These are phyloP conservation scores for Aspergillus quadricinctus DNA, from an alignment of 2,329 filamentous ascomycete genomes.

Conservation along the genomic window DNA sequence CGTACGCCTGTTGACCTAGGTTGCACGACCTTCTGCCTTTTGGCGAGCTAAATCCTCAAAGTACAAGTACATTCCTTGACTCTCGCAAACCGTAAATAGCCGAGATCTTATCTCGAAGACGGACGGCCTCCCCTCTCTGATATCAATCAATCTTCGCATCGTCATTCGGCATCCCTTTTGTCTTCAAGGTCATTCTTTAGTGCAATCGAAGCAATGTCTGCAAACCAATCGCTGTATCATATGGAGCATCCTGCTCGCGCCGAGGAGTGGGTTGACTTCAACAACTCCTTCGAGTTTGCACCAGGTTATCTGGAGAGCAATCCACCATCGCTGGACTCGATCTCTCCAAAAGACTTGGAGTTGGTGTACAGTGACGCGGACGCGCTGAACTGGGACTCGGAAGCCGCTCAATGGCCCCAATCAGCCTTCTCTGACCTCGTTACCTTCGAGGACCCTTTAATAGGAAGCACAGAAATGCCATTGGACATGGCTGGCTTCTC, in stretches of 20 bases:
- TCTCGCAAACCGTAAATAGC: background rate
- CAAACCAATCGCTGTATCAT: constrained; percentile 23
- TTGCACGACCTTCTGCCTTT: background rate
- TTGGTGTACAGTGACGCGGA: constrained; percentile 22
- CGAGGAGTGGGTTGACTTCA: constrained; percentile 32
- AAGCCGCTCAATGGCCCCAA: constrained; percentile 15
- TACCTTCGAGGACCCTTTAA: constrained; percentile 19
- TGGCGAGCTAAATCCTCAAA: background rate
- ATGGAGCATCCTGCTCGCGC: constrained; percentile 16
- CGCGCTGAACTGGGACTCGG: constrained; percentile 18
- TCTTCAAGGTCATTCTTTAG: background rate
- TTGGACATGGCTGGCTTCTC: constrained; percentile 15
- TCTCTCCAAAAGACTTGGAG: constrained; percentile 27
- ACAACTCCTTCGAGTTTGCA: constrained; percentile 30
- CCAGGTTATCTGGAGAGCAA: constrained; percentile 25
- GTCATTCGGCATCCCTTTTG: constrained; percentile 5
- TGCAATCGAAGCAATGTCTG: constrained; percentile 19
- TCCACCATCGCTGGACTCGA: constrained; percentile 26
- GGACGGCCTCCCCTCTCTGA: background rate
- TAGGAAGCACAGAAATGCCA: constrained; percentile 13
- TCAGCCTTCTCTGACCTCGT: constrained; percentile 21
- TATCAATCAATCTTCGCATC: background rate
- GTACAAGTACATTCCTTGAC: background rate
- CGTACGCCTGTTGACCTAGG: background rate
- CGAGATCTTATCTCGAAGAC: background rate